Evolutionary conservation across 495 filamentous ascomycete species (phyloP).

Genomic region (Halenospora varia): DNA sequence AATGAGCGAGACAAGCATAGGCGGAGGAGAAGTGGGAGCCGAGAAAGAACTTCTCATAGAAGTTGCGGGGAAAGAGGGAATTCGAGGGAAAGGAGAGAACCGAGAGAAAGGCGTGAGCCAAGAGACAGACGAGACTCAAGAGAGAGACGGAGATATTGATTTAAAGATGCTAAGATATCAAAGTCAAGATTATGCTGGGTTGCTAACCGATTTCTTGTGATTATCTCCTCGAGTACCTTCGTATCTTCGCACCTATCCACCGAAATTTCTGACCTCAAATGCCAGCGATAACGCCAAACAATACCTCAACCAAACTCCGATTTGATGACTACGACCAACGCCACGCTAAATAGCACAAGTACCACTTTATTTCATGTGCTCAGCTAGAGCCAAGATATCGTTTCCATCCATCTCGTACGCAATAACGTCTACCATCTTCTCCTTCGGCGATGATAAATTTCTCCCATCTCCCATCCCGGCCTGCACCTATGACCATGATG

Average conservation of each 20-base stretch:
- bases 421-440: slow-evolving; percentile 56
- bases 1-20: slow-evolving; percentile 28
- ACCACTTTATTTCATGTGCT: slow-evolving; percentile 10
- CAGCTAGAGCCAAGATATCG: slow-evolving; percentile 59
- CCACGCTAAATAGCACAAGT: slow-evolving; percentile 16
- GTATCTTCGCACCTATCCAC: too few relatives aligned
- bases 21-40: slow-evolving; percentile 19
- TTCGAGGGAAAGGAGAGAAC: slow-evolving; percentile 21
- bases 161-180: too few relatives aligned
- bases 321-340: too few relatives aligned
- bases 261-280: too few relatives aligned
- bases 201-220: too few relatives aligned
- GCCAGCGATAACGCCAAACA: too few relatives aligned
- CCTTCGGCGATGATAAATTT: slow-evolving; percentile 65
- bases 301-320: too few relatives aligned
- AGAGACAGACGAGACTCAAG: too few relatives aligned
- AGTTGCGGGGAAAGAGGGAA: slow-evolving; percentile 1
- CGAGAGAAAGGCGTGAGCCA: too few relatives aligned
- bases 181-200: too few relatives aligned
- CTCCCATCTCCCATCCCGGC: slow-evolving; percentile 79
- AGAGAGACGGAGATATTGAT: too few relatives aligned
- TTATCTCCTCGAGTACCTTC: too few relatives aligned
- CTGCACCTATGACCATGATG: slow-evolving; percentile 75
- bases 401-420: slow-evolving; percentile 75
- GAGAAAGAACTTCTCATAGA: background rate